These are phyloP conservation scores for Dichotomopilus funicola DNA, from an alignment of 2,329 filamentous ascomycete species.

Conservation along the genomic window DNA sequence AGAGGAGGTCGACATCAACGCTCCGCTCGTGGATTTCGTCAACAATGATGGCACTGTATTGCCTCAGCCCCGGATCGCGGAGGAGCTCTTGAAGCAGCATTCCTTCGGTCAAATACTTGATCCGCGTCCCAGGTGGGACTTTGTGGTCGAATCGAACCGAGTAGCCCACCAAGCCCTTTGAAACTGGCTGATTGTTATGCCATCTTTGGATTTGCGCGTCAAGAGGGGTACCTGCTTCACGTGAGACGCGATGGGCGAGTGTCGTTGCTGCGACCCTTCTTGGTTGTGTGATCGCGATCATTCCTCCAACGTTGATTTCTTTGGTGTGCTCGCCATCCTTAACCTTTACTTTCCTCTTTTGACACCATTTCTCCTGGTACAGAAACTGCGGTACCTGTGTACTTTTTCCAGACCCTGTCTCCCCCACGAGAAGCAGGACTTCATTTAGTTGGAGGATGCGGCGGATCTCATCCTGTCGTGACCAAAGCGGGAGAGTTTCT, in stretches of 20 bases:
- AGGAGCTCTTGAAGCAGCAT: slow-evolving; percentile 94
- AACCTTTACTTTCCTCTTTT: slow-evolving; percentile 48
- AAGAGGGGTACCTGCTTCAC: slow-evolving; percentile 59
- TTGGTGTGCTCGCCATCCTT: slow-evolving; percentile 28
- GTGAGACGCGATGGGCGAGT: slow-evolving; percentile 77
- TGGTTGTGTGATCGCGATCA: slow-evolving; percentile 91
- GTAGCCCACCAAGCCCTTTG: slow-evolving; percentile 70
- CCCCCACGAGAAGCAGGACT: slow-evolving; percentile 79
- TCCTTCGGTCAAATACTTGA: slow-evolving; percentile 94
- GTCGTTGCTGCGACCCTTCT: slow-evolving; percentile 93
- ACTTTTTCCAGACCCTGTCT: slow-evolving; percentile 94
- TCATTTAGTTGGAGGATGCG: slow-evolving; percentile 57
- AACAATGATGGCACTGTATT: slow-evolving; percentile 86
- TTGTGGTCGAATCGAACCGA: slow-evolving; percentile 91
- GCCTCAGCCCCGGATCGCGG: slow-evolving; percentile 70
- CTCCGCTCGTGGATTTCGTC: slow-evolving; percentile 97
- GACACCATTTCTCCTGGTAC: slow-evolving; percentile 72
- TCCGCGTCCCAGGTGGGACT: slow-evolving; percentile 69
- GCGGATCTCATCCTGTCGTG: slow-evolving; percentile 63
- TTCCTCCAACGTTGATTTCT: slow-evolving; percentile 59
- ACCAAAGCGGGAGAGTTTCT: slow-evolving; percentile 74
- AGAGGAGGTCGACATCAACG: slow-evolving; percentile 83
- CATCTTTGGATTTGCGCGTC: slow-evolving; percentile 6
- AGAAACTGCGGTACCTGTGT: slow-evolving; percentile 94
- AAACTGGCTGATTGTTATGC: slow-evolving; percentile 25